phyloP scores from a whole-genome alignment of 2,329 filamentous ascomycete species.

The Arthroderma sp. region DNA sequence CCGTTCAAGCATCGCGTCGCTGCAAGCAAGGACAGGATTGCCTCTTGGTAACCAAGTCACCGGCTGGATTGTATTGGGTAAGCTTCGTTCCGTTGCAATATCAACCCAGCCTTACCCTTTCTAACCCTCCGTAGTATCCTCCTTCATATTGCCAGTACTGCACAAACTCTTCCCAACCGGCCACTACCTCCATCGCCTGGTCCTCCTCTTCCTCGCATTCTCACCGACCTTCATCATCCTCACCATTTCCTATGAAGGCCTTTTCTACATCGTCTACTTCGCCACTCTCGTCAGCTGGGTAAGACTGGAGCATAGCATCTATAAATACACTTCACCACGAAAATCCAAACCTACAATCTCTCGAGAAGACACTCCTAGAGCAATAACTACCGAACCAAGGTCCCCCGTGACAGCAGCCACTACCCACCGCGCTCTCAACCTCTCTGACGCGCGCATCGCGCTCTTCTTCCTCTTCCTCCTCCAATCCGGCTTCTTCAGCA shows the following conservation, averaged over 20 bases:
- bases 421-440: conserved; percentile 54
- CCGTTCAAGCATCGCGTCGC: conserved; percentile 66
- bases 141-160: conserved; percentile 66
- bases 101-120: conserved; percentile 12
- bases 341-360: not conserved
- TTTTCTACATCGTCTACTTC: conserved; percentile 89
- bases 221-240: conserved; percentile 90
- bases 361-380: conserved; percentile 6
- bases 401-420: conserved; percentile 16
- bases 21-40: conserved; percentile 74
- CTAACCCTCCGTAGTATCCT: conserved; percentile 43
- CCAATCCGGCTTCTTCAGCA: conserved; percentile 93
- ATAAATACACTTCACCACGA: conserved; percentile 29
- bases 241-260: conserved; percentile 90
- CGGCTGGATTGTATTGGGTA: conserved; percentile 69
- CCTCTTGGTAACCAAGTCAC: conserved; percentile 78
- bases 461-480: conserved; percentile 93
- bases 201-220: conserved; percentile 84
- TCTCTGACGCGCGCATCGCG: conserved; percentile 76
- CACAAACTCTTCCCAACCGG: conserved; percentile 68
- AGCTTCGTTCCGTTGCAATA: conserved; percentile 19
- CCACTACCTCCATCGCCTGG: conserved; percentile 79
- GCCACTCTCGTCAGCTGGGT: conserved; percentile 78
- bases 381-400: conserved; percentile 6
- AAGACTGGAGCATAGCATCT: conserved; percentile 71